phyloP scores from a whole-genome alignment of 73 alveolate species.

The Paramecium sexaurelia region DNA sequence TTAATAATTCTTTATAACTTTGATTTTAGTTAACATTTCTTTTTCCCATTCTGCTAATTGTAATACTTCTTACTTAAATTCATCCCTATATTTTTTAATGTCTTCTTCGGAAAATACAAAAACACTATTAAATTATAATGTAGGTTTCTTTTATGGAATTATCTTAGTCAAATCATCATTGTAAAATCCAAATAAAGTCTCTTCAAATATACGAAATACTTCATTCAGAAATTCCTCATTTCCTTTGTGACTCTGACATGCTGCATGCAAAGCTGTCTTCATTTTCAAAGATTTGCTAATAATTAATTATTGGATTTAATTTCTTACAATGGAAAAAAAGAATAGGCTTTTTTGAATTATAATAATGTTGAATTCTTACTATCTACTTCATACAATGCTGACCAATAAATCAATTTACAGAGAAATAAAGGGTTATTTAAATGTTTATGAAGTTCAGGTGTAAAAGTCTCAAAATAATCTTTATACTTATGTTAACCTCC shows the following conservation, averaged over 20 bases:
- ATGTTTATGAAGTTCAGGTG: background rate
- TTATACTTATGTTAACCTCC: background rate
- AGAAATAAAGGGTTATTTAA: background rate
- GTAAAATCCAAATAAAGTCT: background rate
- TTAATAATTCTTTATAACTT: background rate
- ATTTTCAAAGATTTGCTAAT: background rate
- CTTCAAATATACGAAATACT: background rate
- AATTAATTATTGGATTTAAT: background rate
- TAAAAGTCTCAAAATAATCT: background rate
- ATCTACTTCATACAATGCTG: background rate
- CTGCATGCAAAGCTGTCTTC: conserved; percentile 44
- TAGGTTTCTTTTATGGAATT: background rate
- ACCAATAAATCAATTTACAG: conserved; percentile 7
- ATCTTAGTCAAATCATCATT: background rate
- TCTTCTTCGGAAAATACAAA: background rate
- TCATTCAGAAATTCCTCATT: background rate
- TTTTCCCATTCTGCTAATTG: background rate
- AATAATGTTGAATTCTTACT: background rate
- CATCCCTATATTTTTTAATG: background rate
- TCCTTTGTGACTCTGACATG: conserved; percentile 1
- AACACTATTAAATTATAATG: background rate
- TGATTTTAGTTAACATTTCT: background rate
- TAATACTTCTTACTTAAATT: background rate
- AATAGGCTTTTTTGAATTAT: background rate
- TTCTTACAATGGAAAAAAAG: conserved; percentile 34